phyloP scores from a whole-genome alignment of 2,329 filamentous ascomycete species.

The Plenodomus biglobosus region DNA sequence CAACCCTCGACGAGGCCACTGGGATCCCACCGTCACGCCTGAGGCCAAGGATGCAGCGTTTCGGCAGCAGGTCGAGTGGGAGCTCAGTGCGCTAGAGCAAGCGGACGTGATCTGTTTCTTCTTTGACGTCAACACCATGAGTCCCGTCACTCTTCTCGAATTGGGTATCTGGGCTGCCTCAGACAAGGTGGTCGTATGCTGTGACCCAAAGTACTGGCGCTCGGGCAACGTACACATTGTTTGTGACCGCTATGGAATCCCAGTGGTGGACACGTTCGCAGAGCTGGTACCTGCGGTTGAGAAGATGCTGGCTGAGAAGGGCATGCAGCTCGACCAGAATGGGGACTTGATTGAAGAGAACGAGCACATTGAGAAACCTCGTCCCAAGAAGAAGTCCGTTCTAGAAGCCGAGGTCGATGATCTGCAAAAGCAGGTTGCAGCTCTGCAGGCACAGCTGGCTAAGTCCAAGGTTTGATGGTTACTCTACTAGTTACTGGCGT shows the following conservation, averaged over 20 bases:
- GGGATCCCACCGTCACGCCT: constrained; percentile 58
- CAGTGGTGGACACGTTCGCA: constrained; percentile 48
- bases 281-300: constrained; percentile 45
- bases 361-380: constrained; percentile 3
- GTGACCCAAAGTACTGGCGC: constrained; percentile 56
- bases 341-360: constrained; percentile 14
- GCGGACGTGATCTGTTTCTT: constrained; percentile 60
- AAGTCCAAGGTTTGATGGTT: background rate
- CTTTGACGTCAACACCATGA: constrained; percentile 56
- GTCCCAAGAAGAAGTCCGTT: constrained; percentile 7
- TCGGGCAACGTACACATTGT: constrained; percentile 63
- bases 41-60: constrained; percentile 48
- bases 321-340: constrained; percentile 22
- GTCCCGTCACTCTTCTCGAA: constrained; percentile 63
- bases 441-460: constrained; percentile 4
- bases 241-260: constrained; percentile 53
- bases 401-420: constrained; percentile 6
- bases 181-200: constrained; percentile 57
- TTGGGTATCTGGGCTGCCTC: constrained; percentile 56
- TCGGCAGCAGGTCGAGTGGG: constrained; percentile 61
- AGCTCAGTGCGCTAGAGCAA: constrained; percentile 58
- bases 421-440: constrained; percentile 4
- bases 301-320: constrained; percentile 35
- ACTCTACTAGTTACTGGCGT: background rate
- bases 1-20: constrained; percentile 60